Evolutionary conservation across 495 filamentous ascomycete genomes (phyloP).

Genomic region (Aspergillus hancockii): DNA sequence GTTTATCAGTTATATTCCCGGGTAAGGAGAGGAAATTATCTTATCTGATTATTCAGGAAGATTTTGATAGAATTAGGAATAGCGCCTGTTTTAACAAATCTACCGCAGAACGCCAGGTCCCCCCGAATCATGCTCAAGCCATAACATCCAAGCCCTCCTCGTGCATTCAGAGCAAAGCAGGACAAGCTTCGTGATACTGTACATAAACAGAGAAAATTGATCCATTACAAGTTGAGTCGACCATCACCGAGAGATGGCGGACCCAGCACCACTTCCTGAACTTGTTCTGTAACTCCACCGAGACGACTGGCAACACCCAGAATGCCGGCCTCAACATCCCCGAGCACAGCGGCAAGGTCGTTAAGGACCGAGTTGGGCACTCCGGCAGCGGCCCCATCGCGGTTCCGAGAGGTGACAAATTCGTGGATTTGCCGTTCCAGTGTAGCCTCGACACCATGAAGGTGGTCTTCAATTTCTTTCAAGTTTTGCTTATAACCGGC

Average conservation of each 20-base stretch:
- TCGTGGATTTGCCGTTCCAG: constrained; percentile 70
- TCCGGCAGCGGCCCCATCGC: constrained; percentile 45
- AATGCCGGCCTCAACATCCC: constrained; percentile 78
- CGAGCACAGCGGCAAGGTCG: constrained; percentile 66
- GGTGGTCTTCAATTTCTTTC: constrained; percentile 79
- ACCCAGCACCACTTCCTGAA: constrained; percentile 66
- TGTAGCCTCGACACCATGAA: constrained; percentile 71
- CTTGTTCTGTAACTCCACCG: constrained; percentile 65
- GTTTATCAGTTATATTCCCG: no score
- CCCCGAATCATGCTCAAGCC: constrained; percentile 7
- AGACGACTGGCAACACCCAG: constrained; percentile 72
- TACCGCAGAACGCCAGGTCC: constrained; percentile 18
- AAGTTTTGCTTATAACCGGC: constrained; percentile 67
- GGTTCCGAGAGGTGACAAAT: constrained; percentile 57
- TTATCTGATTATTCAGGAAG: background rate
- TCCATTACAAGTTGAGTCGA: constrained; percentile 23
- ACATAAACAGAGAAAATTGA: constrained; percentile 12
- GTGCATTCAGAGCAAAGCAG: constrained; percentile 1
- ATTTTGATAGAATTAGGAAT: background rate
- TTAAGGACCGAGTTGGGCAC: constrained; percentile 49
- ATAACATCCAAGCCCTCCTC: constrained; percentile 3
- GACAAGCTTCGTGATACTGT: constrained; percentile 20
- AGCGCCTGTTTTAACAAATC: constrained; percentile 3
- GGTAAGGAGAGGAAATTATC: background rate
- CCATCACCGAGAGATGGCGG: constrained; percentile 36